Percentiles rank a stretch among this genome's conserved stretches.
Conservation (phyloP, 495 filamentous ascomycete genomes). For the Penicillium parvum region DNA sequence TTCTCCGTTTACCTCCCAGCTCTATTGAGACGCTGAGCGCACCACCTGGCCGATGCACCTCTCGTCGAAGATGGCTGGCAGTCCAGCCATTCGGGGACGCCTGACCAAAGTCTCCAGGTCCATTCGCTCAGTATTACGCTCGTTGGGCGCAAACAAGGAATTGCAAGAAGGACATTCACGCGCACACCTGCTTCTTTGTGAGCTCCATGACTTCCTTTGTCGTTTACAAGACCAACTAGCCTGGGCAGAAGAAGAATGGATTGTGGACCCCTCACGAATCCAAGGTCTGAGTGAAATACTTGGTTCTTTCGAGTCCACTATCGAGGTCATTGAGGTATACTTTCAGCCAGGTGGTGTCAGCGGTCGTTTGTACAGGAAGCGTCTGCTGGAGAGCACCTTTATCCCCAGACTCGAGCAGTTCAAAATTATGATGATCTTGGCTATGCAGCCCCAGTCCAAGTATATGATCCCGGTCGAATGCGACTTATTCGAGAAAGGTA, state of each 20-base stretch:
- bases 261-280: conserved; percentile 19
- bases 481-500: too few relatives aligned
- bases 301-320: conserved; percentile 16
- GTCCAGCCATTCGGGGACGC: too few relatives aligned
- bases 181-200: conserved; percentile 16
- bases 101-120: too few relatives aligned
- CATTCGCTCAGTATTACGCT: too few relatives aligned
- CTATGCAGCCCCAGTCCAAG: conserved; percentile 29
- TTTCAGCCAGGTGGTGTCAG: conserved; percentile 34
- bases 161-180: too few relatives aligned
- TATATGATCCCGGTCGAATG: conserved; percentile 7
- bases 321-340: conserved; percentile 27
- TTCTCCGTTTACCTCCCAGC: too few relatives aligned
- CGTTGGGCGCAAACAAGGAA: conserved; percentile 18
- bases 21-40: too few relatives aligned
- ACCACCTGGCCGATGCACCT: too few relatives aligned
- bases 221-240: conserved; percentile 24
- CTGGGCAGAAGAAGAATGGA: conserved; percentile 26
- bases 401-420: conserved; percentile 29
- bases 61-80: too few relatives aligned
- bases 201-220: conserved; percentile 18
- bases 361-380: conserved; percentile 21
- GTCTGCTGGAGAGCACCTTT: conserved; percentile 25
- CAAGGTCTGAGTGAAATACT: conserved; percentile 20
- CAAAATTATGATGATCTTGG: conserved; percentile 26